phyloP scores from a whole-genome alignment of 2,329 filamentous ascomycete genomes.

The Penicillium psychrosexuale region DNA sequence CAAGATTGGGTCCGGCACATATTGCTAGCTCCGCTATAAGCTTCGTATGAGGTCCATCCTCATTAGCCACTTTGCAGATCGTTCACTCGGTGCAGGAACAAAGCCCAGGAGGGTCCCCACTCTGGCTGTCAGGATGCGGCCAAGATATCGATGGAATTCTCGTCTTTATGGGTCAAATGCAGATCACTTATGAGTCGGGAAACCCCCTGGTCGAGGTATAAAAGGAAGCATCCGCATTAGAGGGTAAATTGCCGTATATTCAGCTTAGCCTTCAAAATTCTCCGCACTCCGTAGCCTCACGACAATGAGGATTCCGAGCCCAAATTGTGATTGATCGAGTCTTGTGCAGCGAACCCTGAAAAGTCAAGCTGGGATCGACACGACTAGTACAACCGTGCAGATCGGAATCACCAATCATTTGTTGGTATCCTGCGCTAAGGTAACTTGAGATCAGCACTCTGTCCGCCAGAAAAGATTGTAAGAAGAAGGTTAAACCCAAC shows the following conservation, averaged over 20 bases:
- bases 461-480: neutral
- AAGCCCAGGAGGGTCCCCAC: neutral
- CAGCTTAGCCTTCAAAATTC: too few species aligned
- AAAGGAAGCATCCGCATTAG: neutral
- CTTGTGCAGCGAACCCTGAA: neutral
- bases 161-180: neutral
- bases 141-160: neutral
- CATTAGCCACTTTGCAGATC: conserved; percentile 23
- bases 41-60: conserved; percentile 17
- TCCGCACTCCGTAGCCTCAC: neutral
- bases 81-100: neutral
- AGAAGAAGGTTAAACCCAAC: neutral
- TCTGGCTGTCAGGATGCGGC: neutral
- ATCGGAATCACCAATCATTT: neutral
- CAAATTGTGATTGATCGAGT: neutral
- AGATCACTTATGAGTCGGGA: neutral
- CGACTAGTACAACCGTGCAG: neutral
- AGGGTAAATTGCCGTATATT: neutral
- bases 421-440: neutral
- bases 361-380: neutral
- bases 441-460: neutral
- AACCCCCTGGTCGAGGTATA: too few species aligned
- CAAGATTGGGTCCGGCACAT: neutral
- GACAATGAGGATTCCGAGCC: neutral
- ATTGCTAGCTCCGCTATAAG: conserved; percentile 13